Evolutionary conservation across 2,329 filamentous ascomycete genomes (phyloP), one percentile per base, ranked within the genome.

Genomic region (Truncatella angustata): DNA sequence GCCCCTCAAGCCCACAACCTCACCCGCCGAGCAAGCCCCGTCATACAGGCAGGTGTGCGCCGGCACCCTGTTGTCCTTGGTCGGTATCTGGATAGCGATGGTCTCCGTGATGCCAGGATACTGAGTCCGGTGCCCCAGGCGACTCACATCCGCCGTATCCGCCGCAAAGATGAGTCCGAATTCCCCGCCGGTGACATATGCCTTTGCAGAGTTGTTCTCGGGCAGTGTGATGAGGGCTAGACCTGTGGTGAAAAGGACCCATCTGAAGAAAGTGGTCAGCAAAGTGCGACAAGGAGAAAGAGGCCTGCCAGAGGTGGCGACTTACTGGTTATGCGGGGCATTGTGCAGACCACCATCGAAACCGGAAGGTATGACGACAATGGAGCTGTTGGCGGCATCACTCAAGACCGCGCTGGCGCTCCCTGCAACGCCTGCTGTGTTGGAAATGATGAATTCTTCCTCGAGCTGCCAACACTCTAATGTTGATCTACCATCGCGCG

Each of bases 391-490:
- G 12, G 36, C 9, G 36, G 16, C 36, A 12, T 16, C 36, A 20
- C 36, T n/a, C 14, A 39, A 20, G n/a, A 7, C 16, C 14, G 16
- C 7, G 18, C 9, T 39, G 2, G 36, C 36, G 9, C 10, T 12
- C 7, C 36, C 36, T 20, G 10, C n/a, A 12, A 39, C 7, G n/a
- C 36, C 36, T 16, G 36, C 10, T 20, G 10, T 9, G 10, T 9
- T 39, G 9, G 36, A 39, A 6, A 2, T 16, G 14, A n/a, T 7
- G n/a, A 39, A 39, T n/a, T 9, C 10, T 20, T 9, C 2, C 21
- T 42, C 45, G 4, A 50, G 28, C 28, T 39, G 53, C 26, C 50
- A 42, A 6, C n/a, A 34, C 12, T 37, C 34, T 10, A 40, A 36
- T 20, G 18, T 11, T 5, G 48, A 45, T 6, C 16, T 58, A 18